A percentile compares a stretch with the other conserved stretches of the same genome.
These are phyloP conservation scores for Diaporthe amygdali DNA, from an alignment of 2,329 filamentous ascomycete genomes.

Conservation along the genomic window DNA sequence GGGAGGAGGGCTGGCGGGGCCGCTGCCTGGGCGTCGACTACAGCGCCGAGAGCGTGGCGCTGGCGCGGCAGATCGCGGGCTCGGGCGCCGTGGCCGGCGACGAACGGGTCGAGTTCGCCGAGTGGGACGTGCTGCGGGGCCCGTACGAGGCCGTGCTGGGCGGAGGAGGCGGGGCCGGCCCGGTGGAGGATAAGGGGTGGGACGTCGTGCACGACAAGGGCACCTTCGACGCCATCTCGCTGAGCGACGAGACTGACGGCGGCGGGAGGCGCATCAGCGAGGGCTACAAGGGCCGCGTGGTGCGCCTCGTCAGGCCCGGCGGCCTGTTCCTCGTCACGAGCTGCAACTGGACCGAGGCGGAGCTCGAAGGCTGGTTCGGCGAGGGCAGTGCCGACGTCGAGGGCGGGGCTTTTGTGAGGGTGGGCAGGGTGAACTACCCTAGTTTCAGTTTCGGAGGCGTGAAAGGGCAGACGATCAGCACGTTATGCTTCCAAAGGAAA, in stretches of 20 bases:
- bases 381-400: constrained; percentile 28
- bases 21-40: constrained; percentile 89
- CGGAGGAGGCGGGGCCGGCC: not conserved
- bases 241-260: constrained; percentile 63
- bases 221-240: constrained; percentile 92
- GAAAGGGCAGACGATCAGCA: constrained; percentile 88
- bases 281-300: constrained; percentile 73
- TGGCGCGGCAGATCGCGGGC: constrained; percentile 70
- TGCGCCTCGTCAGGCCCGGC: constrained; percentile 70
- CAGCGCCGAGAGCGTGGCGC: constrained; percentile 72
- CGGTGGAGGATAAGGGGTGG: constrained; percentile 59
- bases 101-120: constrained; percentile 45
- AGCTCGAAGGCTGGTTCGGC: constrained; percentile 80
- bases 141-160: constrained; percentile 41
- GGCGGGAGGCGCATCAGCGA: constrained; percentile 70
- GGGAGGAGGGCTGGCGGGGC: constrained; percentile 69
- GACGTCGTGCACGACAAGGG: constrained; percentile 97
- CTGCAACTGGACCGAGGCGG: constrained; percentile 96
- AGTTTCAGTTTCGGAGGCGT: constrained; percentile 89
- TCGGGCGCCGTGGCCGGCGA: constrained; percentile 25
- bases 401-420: constrained; percentile 58
- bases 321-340: constrained; percentile 87
- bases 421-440: constrained; percentile 77
- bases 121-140: constrained; percentile 69
- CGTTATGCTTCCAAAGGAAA: constrained; percentile 73